Evolutionary conservation across 2,329 filamentous ascomycete species (phyloP), one percentile per base, ranked within the genome.

Genomic region (Drechslerella stenobrocha): DNA sequence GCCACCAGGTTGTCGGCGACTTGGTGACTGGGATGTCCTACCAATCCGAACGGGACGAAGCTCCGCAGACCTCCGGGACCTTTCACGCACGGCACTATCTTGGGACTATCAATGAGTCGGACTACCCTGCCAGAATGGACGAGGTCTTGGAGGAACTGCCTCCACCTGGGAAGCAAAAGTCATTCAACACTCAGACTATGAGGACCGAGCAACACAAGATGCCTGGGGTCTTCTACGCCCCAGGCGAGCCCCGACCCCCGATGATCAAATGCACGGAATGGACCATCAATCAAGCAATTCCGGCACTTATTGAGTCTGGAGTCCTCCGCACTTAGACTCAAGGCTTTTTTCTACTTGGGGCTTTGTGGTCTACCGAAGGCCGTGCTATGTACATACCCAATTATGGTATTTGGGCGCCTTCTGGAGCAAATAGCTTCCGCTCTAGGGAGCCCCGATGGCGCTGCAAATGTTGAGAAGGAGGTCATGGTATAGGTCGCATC

Each of bases 221-320:
- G n/a, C 50, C 58, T 13, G 58, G 50, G 1, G 58, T 50, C 1
- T 56, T 63, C 35, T 63, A 56, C 37, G 58, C 45, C 2, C 23
- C 24, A 3, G 58, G 51, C 18, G 51, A 63, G 23, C 5, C 51
- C 42, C 34, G 58, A 23, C 44, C 51, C 42, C 34, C 44, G 18
- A 45, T 63, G 50, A n/a, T 48, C 22, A 55, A 53, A n/a, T 63
- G 58, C 34, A 63, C 58, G 1, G 58, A 56, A 22, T 63, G 51
- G 50, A 63, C 44, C n/a, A 28, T 55, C 3, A 45, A 63, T 22
- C 51, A 50, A n/a, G 58, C 58, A 2, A 63, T 63, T 7, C 58
- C 58, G 15, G 45, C 51, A 2, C 30, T 63, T 3, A 1, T 34
- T 9, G 58, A 48, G 2, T 23, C 50, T 40, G 44, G 44, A 20